Evolutionary conservation across 169 alveolate species (phyloP).

Genomic region (Eimeria necatrix): DNA sequence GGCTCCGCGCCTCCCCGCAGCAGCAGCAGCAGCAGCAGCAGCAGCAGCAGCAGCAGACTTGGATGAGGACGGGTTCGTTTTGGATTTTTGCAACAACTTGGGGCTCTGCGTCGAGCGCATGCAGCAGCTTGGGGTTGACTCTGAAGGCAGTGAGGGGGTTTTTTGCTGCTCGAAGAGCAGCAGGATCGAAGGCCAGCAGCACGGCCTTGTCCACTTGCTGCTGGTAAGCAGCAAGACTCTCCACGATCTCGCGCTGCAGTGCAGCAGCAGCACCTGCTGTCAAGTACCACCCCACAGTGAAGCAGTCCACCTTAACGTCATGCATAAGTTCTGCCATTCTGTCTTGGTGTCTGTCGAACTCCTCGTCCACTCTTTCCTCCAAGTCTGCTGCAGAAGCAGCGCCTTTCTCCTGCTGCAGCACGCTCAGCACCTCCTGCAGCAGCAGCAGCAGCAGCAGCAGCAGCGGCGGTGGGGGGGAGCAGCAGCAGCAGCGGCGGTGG

Average conservation of each 20-base stretch:
- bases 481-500: background rate
- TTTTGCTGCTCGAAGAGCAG: conserved; percentile 81
- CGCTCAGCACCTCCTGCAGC: conserved; percentile 51
- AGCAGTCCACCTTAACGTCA: conserved; percentile 91
- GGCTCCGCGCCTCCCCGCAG: no score
- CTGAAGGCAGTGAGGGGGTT: conserved; percentile 90
- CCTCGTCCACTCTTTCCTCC: conserved; percentile 91
- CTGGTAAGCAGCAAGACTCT: conserved; percentile 88
- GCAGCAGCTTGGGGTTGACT: conserved; percentile 85
- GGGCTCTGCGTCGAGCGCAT: conserved; percentile 82
- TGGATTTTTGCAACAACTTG: conserved; percentile 85
- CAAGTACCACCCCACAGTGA: conserved; percentile 94
- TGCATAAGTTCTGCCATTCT: conserved; percentile 91
- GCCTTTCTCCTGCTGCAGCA: conserved; percentile 86
- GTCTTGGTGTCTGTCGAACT: conserved; percentile 90
- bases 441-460: background rate
- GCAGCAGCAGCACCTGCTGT: conserved; percentile 90
- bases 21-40: no score
- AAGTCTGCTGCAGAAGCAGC: conserved; percentile 86
- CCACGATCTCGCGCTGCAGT: conserved; percentile 89
- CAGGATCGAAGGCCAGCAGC: conserved; percentile 87
- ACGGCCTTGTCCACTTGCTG: conserved; percentile 87
- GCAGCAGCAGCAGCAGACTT: no score
- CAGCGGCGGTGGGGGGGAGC: background rate
- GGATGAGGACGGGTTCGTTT: no score